Evolutionary conservation across 306 rosid species (phyloP), one percentile per base, ranked within the genome.

Genomic region (Clitoria ternatea): DNA sequence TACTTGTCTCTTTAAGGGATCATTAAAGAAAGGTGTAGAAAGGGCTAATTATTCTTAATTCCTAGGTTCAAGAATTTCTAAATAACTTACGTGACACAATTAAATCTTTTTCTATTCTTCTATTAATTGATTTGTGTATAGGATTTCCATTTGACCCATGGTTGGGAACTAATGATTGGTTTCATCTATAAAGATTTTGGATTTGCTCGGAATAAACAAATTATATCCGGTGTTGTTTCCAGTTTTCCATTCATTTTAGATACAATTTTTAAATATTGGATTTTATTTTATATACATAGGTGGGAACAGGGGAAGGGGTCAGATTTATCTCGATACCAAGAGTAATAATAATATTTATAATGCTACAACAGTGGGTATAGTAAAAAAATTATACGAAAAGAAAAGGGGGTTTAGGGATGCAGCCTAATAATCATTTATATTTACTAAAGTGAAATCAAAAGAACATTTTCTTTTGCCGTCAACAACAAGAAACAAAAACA

Each of bases 161-260:
- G 57, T 55, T 57, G 6, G 70, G 56, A 65, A 43, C 42, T 63
- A 63, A 40, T 40, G 24, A 63, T 39, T 64, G 40, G 14, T 24
- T 43, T 12, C 19, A 15, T 43, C 39, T 64, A 42, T 66, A 45
- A 43, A 44, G 15, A 45, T 66, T 66, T 66, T 66, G 44, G 6
- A 29, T 45, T 66, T 66, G 11, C 15, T 24, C 39, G 27, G 22
- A 65, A 65, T 65, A 26, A 27, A 43, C 42, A 65, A 43, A 65
- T 66, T 66, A 66, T 66, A 44, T 44, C 42, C 0, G 11, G 15
- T 66, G 17, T 45, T 66, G 4, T 64, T 64, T 64, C 10, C 0
- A 61, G 10, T 35, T 61, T 61, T 36, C 4, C 13, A 11, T 0
- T 22, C 3, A 54, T 54, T 54, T 54, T 54, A 54, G 37, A 54